A percentile compares a stretch with the other conserved stretches of the same genome.
These are phyloP conservation scores for Uronychia binucleata DNA, from an alignment of 73 alveolate genomes.

Conservation along the genomic window DNA sequence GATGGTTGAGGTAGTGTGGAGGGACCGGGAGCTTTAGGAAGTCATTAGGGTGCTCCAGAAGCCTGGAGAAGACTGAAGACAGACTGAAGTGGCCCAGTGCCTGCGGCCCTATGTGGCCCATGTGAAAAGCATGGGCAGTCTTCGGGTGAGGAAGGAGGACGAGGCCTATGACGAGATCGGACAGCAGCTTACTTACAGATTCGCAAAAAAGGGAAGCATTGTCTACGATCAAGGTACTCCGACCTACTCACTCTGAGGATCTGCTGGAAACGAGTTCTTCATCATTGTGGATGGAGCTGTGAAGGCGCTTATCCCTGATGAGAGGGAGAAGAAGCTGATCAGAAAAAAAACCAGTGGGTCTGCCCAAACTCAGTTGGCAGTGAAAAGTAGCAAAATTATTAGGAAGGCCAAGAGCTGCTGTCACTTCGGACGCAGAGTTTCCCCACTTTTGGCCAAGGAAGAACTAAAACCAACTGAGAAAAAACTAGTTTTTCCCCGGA, in stretches of 20 bases:
- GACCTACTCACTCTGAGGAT: not conserved
- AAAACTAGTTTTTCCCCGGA: not conserved
- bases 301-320: not conserved
- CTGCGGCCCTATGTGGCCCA: not conserved
- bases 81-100: not conserved
- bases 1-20: not conserved
- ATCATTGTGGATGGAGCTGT: not conserved
- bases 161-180: not conserved
- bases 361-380: not conserved
- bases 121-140: not conserved
- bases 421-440: not conserved
- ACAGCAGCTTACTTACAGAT: not conserved
- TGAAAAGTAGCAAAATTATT: no score
- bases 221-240: not conserved
- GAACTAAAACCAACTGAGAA: no score
- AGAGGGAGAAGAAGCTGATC: not conserved
- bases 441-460: not conserved
- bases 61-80: not conserved
- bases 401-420: no score
- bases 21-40: not conserved
- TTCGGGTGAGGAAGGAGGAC: not conserved
- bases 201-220: not conserved
- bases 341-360: no score
- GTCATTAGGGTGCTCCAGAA: not conserved
- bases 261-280: not conserved